Evolutionary conservation across 805 yeast species (phyloP).

Genomic region (Nakazawaea sp.): DNA sequence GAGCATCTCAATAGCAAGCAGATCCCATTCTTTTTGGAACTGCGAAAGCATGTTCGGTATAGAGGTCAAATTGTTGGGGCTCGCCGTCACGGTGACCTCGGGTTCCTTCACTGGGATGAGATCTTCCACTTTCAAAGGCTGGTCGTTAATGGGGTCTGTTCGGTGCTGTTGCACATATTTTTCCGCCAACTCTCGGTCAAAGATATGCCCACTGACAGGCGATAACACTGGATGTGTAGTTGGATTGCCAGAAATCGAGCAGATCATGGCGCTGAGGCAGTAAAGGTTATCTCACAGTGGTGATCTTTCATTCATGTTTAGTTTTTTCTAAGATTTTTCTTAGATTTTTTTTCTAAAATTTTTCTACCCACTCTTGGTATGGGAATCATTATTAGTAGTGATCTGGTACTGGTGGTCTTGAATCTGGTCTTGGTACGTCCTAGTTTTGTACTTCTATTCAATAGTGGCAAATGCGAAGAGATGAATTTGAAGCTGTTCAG

Average conservation of each 20-base stretch:
- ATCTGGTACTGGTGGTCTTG: no score
- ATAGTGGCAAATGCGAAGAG: no score
- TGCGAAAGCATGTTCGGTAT: conserved; percentile 73
- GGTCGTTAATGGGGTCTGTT: conserved; percentile 70
- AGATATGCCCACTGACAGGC: conserved; percentile 60
- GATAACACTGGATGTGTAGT: conserved; percentile 73
- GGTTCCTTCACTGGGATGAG: conserved; percentile 32
- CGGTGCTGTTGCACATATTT: conserved; percentile 59
- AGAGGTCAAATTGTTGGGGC: conserved; percentile 48
- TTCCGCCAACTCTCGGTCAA: conserved; percentile 55
- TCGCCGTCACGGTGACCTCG: conserved; percentile 15
- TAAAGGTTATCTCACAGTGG: no score
- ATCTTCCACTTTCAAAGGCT: conserved; percentile 52
- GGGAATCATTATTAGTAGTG: no score
- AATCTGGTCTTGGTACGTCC: no score
- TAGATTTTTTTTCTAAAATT: background rate
- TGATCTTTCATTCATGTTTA: background rate
- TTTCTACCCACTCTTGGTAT: no score
- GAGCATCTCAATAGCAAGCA: conserved; percentile 75
- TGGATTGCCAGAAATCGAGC: conserved; percentile 55
- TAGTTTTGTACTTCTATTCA: no score
- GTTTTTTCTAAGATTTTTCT: background rate
- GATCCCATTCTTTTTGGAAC: conserved; percentile 88
- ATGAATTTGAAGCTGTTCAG: no score
- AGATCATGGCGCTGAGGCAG: no score